These are phyloP conservation scores for Pythium dissotocum DNA, from an alignment of 352 stramenopile genomes.

Conservation along the genomic window DNA sequence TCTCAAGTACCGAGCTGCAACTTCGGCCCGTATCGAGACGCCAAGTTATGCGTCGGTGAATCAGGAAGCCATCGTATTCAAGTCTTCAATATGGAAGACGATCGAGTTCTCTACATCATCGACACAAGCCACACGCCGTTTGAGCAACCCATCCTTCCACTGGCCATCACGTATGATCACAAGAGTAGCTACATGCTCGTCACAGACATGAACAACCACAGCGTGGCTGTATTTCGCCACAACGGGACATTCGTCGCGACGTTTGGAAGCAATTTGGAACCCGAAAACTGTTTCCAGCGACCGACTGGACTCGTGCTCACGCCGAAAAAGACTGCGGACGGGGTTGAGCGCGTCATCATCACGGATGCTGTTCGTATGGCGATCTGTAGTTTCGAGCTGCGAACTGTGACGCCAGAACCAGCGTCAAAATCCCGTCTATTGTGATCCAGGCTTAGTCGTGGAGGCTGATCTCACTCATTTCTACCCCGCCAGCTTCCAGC, in stretches of 20 bases:
- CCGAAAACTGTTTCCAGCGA: slow-evolving; percentile 43
- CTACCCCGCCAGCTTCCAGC: slow-evolving; percentile 11
- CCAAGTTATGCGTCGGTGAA: slow-evolving; percentile 57
- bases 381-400: slow-evolving; percentile 41
- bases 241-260: slow-evolving; percentile 42
- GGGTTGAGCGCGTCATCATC: slow-evolving; percentile 22
- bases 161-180: slow-evolving; percentile 44
- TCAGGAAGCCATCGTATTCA: slow-evolving; percentile 59
- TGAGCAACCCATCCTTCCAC: slow-evolving; percentile 39
- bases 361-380: slow-evolving; percentile 36
- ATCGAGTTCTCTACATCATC: slow-evolving; percentile 38
- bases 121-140: slow-evolving; percentile 36
- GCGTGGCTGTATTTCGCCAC: slow-evolving; percentile 49
- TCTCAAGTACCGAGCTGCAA: slow-evolving; percentile 39
- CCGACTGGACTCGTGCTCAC: slow-evolving; percentile 19
- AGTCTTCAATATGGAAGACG: slow-evolving; percentile 35
- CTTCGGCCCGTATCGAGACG: slow-evolving; percentile 46
- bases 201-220: slow-evolving; percentile 43
- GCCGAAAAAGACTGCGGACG: not conserved
- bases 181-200: slow-evolving; percentile 53
- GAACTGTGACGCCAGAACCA: not conserved
- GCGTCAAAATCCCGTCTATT: not conserved
- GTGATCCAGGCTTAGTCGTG: slow-evolving; percentile 12
- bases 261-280: slow-evolving; percentile 51
- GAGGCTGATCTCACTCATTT: slow-evolving; percentile 34